Evolutionary conservation across 1,139 yeast genomes (phyloP).

Genomic region (Suhomyces panamericanus): DNA sequence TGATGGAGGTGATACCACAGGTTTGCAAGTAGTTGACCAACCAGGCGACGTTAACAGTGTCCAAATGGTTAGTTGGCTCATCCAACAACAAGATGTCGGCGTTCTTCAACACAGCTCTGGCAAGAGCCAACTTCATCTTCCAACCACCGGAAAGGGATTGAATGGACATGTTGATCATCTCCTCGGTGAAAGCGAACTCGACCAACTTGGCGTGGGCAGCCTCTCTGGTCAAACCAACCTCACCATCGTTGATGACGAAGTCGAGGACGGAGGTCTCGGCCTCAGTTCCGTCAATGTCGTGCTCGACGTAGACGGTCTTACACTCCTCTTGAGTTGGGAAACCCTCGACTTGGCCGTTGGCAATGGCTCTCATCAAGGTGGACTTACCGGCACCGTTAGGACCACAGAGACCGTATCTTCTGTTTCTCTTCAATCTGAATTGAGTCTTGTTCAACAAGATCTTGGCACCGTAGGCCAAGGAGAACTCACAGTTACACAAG

Average conservation of each 20-base stretch:
- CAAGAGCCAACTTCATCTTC: slow-evolving; percentile 99
- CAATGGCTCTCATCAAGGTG: slow-evolving; percentile 99
- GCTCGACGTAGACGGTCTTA: slow-evolving; percentile 99
- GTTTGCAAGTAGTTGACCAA: slow-evolving; percentile 97
- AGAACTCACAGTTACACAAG: slow-evolving; percentile 99
- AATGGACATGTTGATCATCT: slow-evolving; percentile 89
- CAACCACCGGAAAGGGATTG: slow-evolving; percentile 99
- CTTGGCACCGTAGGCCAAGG: slow-evolving; percentile 99
- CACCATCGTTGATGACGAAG: slow-evolving; percentile 81
- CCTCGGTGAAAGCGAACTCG: slow-evolving; percentile 91
- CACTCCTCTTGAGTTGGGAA: slow-evolving; percentile 99
- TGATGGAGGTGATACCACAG: slow-evolving; percentile 96
- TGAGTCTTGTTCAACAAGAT: slow-evolving; percentile 99
- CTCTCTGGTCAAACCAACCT: slow-evolving; percentile 71
- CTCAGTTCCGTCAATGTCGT: slow-evolving; percentile 97
- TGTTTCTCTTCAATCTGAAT: slow-evolving; percentile 98
- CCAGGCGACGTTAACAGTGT: slow-evolving; percentile 99
- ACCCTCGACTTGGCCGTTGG: slow-evolving; percentile 99
- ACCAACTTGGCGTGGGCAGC: slow-evolving; percentile 70
- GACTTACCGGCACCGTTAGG: slow-evolving; percentile 99
- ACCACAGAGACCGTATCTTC: slow-evolving; percentile 99
- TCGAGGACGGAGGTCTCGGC: slow-evolving; percentile 93
- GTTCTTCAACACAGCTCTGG: slow-evolving; percentile 98
- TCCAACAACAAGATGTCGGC: slow-evolving; percentile 97
- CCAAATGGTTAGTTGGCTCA: slow-evolving; percentile 99